Percentiles rank a stretch among this genome's conserved stretches.
Conservation (phyloP, 2,329 filamentous ascomycete genomes). For the Trichoderma aggressivum region DNA sequence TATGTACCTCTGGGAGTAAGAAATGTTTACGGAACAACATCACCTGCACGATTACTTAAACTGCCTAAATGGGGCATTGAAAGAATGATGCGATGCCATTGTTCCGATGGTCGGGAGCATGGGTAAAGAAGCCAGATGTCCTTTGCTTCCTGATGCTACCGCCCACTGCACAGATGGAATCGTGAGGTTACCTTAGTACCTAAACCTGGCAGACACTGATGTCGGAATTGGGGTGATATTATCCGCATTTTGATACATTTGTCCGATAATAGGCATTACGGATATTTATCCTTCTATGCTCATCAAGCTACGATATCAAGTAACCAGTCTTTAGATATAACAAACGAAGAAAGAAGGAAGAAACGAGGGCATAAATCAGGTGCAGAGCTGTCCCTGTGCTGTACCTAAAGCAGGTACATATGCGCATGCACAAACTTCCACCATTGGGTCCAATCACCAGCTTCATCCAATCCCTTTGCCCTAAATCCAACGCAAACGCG, state of each 20-base stretch:
- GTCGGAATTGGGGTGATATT: neutral
- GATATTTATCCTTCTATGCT: neutral
- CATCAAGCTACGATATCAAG: neutral
- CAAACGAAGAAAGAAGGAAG: neutral
- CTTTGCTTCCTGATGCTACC: neutral
- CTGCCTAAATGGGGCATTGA: neutral
- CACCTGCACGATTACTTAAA: neutral
- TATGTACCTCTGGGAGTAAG: neutral
- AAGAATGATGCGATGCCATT: neutral
- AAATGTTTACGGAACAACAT: neutral
- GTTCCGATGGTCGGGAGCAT: conserved; percentile 10
- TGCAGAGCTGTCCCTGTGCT: neutral
- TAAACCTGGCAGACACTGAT: no score
- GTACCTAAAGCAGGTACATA: neutral
- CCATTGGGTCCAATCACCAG: neutral
- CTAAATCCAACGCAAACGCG: neutral
- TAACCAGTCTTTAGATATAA: neutral
- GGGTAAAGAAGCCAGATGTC: conserved; percentile 14
- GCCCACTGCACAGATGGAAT: neutral
- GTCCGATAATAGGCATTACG: neutral
- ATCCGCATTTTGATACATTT: neutral
- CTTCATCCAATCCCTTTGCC: conserved; percentile 7
- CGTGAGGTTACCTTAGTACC: neutral
- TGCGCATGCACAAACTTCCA: neutral
- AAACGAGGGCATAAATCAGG: neutral